phyloP scores from a whole-genome alignment of 306 rosid species.

The Glycyrrhiza uralensis region DNA sequence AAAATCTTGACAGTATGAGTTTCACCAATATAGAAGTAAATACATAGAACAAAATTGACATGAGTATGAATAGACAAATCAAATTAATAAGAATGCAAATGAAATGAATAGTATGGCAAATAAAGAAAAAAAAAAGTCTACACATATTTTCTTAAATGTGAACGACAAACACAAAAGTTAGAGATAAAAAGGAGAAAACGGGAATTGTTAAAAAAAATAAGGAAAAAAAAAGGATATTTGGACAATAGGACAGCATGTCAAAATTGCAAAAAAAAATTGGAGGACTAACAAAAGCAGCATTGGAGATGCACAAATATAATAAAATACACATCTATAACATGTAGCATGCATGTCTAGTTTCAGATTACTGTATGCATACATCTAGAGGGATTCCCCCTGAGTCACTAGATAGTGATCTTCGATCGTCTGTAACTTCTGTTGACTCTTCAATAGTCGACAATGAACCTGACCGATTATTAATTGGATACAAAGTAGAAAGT shows the following conservation, averaged over 20 bases:
- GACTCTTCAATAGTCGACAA: conserved; percentile 46
- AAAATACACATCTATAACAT: not conserved
- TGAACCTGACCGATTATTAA: conserved; percentile 37
- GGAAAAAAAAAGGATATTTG: not conserved
- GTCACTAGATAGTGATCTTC: conserved; percentile 46
- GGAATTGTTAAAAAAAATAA: not conserved
- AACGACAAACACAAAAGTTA: not conserved
- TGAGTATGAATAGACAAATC: not conserved
- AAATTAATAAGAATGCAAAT: conserved; percentile 26
- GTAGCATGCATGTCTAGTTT: conserved; percentile 20
- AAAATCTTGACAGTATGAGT: conserved; percentile 29
- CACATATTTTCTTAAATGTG: conserved; percentile 7
- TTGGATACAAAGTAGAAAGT: conserved; percentile 49
- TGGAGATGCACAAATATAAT: conserved; percentile 9
- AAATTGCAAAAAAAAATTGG: not conserved
- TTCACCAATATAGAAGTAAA: conserved; percentile 26
- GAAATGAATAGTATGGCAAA: not conserved
- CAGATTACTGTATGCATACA: conserved; percentile 50
- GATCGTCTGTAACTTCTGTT: conserved; percentile 37
- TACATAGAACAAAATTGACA: conserved; percentile 19
- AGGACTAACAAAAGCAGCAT: conserved; percentile 9
- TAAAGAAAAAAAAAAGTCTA: not conserved
- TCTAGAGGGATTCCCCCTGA: conserved; percentile 63
- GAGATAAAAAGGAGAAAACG: not conserved
- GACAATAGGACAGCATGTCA: conserved; percentile 5